These are phyloP conservation scores for Paramyrothecium sp. DNA, from an alignment of 2,329 filamentous ascomycete genomes.

Conservation along the genomic window DNA sequence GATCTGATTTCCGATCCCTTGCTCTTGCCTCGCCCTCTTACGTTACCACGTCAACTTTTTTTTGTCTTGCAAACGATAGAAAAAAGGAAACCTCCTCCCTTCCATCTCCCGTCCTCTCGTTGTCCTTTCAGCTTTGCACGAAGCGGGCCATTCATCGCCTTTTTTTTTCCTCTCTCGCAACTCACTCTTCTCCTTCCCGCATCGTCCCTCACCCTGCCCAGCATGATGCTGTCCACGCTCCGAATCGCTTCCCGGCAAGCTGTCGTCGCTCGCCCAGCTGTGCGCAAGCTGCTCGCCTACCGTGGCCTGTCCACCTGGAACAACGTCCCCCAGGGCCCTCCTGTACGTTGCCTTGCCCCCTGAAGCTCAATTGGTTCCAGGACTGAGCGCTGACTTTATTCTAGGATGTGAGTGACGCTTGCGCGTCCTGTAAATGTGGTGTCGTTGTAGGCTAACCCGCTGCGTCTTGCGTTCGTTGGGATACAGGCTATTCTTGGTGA, in stretches of 20 bases:
- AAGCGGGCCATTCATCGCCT: background rate
- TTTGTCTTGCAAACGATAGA: background rate
- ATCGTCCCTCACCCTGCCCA: conserved; percentile 5
- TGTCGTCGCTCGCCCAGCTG: conserved; percentile 38
- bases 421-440: conserved; percentile 6
- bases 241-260: conserved; percentile 52
- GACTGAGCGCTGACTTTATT: conserved; percentile 14
- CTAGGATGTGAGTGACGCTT: conserved; percentile 35
- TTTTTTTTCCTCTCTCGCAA: conserved; percentile 10
- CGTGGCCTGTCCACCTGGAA: conserved; percentile 80
- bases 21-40: background rate
- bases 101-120: conserved; percentile 2
- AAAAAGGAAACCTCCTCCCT: background rate
- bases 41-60: background rate
- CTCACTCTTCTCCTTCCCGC: conserved; percentile 9
- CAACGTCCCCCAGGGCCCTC: conserved; percentile 89
- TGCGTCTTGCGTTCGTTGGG: conserved; percentile 9
- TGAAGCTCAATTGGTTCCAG: background rate
- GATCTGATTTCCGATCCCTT: background rate
- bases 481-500: conserved; percentile 73
- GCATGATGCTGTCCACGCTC: conserved; percentile 56
- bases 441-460: conserved; percentile 18
- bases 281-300: conserved; percentile 37
- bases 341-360: conserved; percentile 58
- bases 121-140: conserved; percentile 3